Evolutionary conservation across 257 asterid genomes (phyloP), one percentile per base, ranked within the genome.

Genomic region (Marsdenia floribunda): DNA sequence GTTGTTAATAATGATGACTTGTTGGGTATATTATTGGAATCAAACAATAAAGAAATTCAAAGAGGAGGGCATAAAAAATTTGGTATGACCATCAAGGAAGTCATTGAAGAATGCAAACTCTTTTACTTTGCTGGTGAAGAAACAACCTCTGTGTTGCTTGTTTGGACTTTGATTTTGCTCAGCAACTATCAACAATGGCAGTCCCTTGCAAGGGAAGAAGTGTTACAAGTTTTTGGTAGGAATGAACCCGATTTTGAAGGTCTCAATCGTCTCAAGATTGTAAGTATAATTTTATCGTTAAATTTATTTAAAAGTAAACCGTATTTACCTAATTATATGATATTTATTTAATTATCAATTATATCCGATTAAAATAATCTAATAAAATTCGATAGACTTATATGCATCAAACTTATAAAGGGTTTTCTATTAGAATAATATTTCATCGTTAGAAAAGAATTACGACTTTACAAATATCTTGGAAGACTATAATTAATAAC

Each of bases 101-200:
- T 87, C 1, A 74, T 87, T 8, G 86, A 87, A 44, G 91, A 87
- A 70, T 87, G 89, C 89, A 87, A 80, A 72, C 68, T 87, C 33
- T 85, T 87, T 76, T 83, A 85, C 72, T 83, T 83, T 65, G 87
- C 86, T 12, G 88, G 91, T 4, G 91, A 89, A 65, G 96, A 90
- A 53, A 90, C 89, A 4, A 90, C 91, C 6, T 83, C 90, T 0
- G 61, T 68, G 15, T 71, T 88, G 73, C 87, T 90, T 21, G 82
- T 83, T 0, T 90, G 96, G 96, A 77, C 93, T 4, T 14, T 90
- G 83, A 57, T 90, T 77, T 72, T 85, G 19, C 57, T 90, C 13
- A 72, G 96, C 38, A 52, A 54, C 46, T 73, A 85, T 78, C 83
- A 79, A 13, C 78, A 87, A 2, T 89, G 89, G 89, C 94, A 86